These are phyloP conservation scores for Cyclaneusma minus DNA, from an alignment of 2,329 filamentous ascomycete species.

Conservation along the genomic window DNA sequence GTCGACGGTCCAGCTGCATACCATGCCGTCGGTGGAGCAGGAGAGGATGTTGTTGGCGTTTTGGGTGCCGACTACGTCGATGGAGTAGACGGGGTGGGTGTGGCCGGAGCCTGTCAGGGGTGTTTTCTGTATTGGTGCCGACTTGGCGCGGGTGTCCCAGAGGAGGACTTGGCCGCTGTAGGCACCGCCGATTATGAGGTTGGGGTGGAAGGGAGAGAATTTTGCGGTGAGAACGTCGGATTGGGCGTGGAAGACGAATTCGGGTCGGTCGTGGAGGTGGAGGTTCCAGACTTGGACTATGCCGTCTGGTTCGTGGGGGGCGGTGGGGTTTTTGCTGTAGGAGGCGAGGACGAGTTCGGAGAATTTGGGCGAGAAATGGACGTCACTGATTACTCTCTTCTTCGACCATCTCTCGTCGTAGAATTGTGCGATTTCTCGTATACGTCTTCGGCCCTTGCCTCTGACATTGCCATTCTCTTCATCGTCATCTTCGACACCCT, in stretches of 20 bases:
- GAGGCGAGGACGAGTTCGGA: constrained; percentile 84
- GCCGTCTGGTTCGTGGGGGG: constrained; percentile 84
- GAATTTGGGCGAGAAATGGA: constrained; percentile 93
- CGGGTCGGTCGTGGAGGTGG: constrained; percentile 83
- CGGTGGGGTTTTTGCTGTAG: constrained; percentile 93
- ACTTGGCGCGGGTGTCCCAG: constrained; percentile 88
- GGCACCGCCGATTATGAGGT: constrained; percentile 86
- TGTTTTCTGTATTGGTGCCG: constrained; percentile 86
- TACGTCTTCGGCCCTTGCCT: constrained; percentile 55
- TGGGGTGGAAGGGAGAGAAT: constrained; percentile 97
- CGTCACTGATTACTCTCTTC: constrained; percentile 90
- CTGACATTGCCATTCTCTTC: constrained; percentile 57
- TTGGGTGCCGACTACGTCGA: constrained; percentile 92
- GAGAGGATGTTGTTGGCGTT: constrained; percentile 99
- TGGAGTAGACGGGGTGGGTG: constrained; percentile 88
- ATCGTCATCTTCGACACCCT: constrained; percentile 67
- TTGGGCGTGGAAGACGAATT: constrained; percentile 93
- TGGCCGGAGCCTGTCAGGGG: constrained; percentile 89
- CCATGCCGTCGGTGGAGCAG: constrained; percentile 88
- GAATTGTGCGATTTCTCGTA: constrained; percentile 84
- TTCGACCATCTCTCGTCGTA: constrained; percentile 93
- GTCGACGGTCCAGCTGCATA: constrained; percentile 95
- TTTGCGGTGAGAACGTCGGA: constrained; percentile 91
- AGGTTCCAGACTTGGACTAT: constrained; percentile 95
- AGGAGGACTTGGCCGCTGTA: constrained; percentile 94